phyloP scores from a whole-genome alignment of 495 filamentous ascomycete species.

The Neurospora sp. region DNA sequence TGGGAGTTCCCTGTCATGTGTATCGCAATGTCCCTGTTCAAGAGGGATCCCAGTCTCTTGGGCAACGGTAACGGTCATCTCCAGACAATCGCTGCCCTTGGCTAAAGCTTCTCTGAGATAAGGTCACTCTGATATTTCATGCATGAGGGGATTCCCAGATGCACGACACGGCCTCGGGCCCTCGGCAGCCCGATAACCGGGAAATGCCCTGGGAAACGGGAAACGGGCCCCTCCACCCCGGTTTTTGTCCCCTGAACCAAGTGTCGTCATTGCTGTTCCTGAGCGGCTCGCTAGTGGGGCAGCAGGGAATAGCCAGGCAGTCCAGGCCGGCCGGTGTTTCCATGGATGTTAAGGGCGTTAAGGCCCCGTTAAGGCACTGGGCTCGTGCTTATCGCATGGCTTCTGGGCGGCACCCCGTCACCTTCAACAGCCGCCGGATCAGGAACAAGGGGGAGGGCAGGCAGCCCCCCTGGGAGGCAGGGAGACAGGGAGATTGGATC shows the following conservation, averaged over 20 bases:
- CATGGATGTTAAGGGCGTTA: background rate
- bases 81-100: background rate
- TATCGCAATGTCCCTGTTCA: background rate
- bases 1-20: background rate
- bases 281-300: background rate
- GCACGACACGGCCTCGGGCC: background rate
- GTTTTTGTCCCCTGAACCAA: background rate
- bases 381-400: background rate
- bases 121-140: background rate
- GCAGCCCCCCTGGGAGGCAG: background rate
- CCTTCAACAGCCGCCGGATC: background rate
- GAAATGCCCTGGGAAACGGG: background rate
- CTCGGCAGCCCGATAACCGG: background rate
- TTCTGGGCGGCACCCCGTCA: background rate
- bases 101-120: background rate
- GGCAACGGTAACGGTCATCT: background rate
- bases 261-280: background rate
- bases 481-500: background rate
- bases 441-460: background rate
- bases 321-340: background rate
- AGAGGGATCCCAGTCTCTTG: background rate
- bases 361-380: background rate
- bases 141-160: background rate
- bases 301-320: background rate
- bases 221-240: background rate